A percentile compares a stretch with the other conserved stretches of the same genome.
These are phyloP conservation scores for Ceratobasidium sp. DNA, from an alignment of 1,284 basidiomycete genomes.

Conservation along the genomic window DNA sequence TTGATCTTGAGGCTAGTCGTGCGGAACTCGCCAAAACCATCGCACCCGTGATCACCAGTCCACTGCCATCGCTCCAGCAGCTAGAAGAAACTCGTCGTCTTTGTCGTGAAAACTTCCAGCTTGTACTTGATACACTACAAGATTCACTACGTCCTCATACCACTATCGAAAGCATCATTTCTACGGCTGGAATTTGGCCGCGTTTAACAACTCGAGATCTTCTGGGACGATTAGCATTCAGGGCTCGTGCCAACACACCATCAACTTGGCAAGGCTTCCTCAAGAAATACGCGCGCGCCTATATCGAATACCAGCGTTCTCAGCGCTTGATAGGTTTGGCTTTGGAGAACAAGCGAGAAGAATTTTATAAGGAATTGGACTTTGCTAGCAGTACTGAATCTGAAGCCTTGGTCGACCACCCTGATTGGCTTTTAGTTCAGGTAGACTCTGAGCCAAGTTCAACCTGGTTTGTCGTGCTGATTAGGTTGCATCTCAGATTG, in stretches of 20 bases:
- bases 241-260: not conserved
- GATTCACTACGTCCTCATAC: not conserved
- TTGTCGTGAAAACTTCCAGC: not conserved
- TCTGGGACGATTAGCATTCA: slow-evolving; percentile 2
- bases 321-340: slow-evolving; percentile 13
- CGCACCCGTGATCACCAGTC: too few relatives aligned
- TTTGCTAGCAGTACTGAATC: not conserved
- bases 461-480: not conserved
- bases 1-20: not conserved
- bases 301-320: slow-evolving; percentile 18
- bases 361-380: slow-evolving; percentile 26
- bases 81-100: not conserved
- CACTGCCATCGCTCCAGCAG: not conserved
- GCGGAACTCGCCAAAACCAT: not conserved
- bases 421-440: slow-evolving; percentile 29
- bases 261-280: not conserved
- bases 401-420: not conserved
- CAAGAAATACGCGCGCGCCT: slow-evolving; percentile 17
- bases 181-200: slow-evolving; percentile 32
- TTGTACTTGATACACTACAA: not conserved
- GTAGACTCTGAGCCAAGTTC: not conserved
- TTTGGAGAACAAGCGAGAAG: not conserved
- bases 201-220: not conserved
- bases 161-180: not conserved
- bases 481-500: slow-evolving; percentile 54